Evolutionary conservation across 805 yeast species (phyloP), one percentile per base, ranked within the genome.

Genomic region (Starmerella cellae): DNA sequence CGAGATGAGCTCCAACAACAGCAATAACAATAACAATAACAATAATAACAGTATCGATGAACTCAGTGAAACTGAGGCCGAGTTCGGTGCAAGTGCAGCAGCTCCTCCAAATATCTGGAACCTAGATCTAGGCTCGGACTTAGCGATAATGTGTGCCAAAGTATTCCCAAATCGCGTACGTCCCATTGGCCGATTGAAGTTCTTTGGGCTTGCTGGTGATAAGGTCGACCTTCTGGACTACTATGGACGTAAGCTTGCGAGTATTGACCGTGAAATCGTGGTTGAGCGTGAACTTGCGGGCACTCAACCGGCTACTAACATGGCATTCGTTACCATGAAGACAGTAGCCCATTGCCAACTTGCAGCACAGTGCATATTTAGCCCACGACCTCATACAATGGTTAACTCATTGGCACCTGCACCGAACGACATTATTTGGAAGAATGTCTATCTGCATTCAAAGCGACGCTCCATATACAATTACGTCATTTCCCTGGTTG

Each of bases 371-470:
- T 91, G 96, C 0, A 87, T 88, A 0, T 60, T 91, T 44, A 95
- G 87, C 57, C 96, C 96, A 0, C 72, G 82, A 44, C 84, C 91
- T 6, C 79, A 82, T 56, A 82, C 77, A 44, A 65, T 91, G 41
- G 82, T 87, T 28, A 81, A 95, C 3, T 67, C 73, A 32, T 64
- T 85, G 43, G 97, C 97, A 0, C 97, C 97, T 0, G 94, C 97
- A 1, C 97, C 97, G 3, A 88, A 81, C 55, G 98, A 88, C 58
- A 80, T 88, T 20, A 77, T 83, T 32, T 88, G 98, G 98, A 81
- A 77, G 44, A 84, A 87, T 55, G 73, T 84, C 28, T 87, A 93
- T 52, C 64, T 87, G 55, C 76, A 93, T 0, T 68, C 94, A 42
- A 68, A 66, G 42, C 87, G 82, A 52, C 66, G 95, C 45, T 62